Conservation (phyloP, 139 green algal species). For the Asterochloris sp. region DNA sequence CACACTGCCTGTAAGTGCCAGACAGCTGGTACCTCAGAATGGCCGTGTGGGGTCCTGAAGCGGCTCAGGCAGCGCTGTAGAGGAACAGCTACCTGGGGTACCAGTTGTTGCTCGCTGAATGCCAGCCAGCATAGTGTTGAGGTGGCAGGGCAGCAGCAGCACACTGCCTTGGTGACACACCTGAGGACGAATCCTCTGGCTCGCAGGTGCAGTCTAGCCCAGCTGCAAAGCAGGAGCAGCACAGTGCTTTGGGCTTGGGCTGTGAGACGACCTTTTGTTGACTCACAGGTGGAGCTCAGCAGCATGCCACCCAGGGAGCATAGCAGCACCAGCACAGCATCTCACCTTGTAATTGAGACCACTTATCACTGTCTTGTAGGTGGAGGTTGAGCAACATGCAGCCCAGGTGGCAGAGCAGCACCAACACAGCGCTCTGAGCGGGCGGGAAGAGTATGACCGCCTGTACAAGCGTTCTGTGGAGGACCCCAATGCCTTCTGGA, state of each 20-base stretch:
- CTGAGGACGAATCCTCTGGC: too few relatives aligned
- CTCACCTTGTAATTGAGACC: background rate
- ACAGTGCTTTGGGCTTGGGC: background rate
- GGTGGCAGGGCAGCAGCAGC: too few relatives aligned
- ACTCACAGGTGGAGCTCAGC: background rate
- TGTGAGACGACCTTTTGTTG: too few relatives aligned
- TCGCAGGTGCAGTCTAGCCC: background rate
- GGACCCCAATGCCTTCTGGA: constrained; percentile 93
- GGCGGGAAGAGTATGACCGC: constrained; percentile 64
- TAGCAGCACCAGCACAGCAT: background rate
- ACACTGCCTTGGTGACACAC: too few relatives aligned
- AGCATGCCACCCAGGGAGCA: background rate
- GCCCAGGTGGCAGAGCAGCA: constrained; percentile 3
- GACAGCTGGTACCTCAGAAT: too few relatives aligned
- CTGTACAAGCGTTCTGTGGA: constrained; percentile 84
- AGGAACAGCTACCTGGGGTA: too few relatives aligned
- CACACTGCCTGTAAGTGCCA: too few relatives aligned
- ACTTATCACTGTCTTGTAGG: background rate
- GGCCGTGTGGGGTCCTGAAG: too few relatives aligned
- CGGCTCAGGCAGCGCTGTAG: too few relatives aligned
- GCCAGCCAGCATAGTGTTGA: too few relatives aligned
- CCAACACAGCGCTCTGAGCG: background rate
- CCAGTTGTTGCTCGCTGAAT: too few relatives aligned
- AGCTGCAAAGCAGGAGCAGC: background rate
- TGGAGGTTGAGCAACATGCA: background rate